These are phyloP conservation scores for Annona squamosa DNA, from an alignment of 164 flowering plant species.

Conservation along the genomic window DNA sequence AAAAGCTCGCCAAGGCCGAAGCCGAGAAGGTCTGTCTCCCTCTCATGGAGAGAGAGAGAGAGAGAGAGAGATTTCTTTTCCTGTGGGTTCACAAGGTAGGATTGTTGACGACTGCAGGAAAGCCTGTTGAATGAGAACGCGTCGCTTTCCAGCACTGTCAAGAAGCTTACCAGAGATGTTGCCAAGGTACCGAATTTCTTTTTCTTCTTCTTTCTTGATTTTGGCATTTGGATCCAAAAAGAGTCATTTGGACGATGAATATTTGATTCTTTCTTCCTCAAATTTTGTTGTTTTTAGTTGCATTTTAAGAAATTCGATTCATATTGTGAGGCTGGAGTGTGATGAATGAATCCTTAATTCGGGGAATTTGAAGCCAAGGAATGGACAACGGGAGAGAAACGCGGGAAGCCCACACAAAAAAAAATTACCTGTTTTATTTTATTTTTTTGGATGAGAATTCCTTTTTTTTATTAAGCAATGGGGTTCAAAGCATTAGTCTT, in stretches of 20 bases:
- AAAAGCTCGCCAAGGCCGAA: conserved; percentile 45
- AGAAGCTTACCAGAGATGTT: conserved; percentile 88
- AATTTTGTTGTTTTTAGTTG: background rate
- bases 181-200: conserved; percentile 46
- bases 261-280: background rate
- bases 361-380: background rate
- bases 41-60: background rate
- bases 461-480: too few relatives aligned
- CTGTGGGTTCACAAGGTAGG: background rate
- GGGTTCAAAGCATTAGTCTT: too few relatives aligned
- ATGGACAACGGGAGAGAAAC: background rate
- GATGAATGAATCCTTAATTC: background rate
- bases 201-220: background rate
- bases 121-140: conserved; percentile 60
- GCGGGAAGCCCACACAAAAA: background rate
- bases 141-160: conserved; percentile 50
- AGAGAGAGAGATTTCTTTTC: background rate
- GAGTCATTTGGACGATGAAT: background rate
- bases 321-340: background rate
- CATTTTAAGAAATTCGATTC: background rate
- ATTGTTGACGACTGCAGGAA: conserved; percentile 37
- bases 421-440: background rate
- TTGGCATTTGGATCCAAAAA: background rate
- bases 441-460: background rate
- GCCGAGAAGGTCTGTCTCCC: conserved; percentile 37